These are phyloP conservation scores for Echria macrotheca DNA, from an alignment of 495 filamentous ascomycete genomes.

Conservation along the genomic window DNA sequence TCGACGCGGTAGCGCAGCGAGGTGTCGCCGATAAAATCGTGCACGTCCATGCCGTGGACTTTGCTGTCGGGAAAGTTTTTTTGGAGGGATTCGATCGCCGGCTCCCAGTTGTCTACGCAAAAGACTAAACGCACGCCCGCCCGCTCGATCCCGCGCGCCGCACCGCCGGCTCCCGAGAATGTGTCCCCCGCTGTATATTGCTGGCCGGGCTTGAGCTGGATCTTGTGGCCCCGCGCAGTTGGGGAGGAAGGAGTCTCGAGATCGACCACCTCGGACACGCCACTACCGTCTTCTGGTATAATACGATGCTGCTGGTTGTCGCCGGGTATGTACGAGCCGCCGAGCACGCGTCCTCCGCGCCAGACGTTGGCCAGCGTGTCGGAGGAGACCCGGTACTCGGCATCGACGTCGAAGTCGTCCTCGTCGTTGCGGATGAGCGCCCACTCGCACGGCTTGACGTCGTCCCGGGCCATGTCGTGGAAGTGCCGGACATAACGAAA, in stretches of 20 bases:
- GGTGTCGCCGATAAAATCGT: conserved; percentile 39
- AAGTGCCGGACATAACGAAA: conserved; percentile 27
- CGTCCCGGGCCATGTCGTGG: conserved; percentile 4
- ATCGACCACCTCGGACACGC: conserved; percentile 12
- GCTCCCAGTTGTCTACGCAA: conserved; percentile 55
- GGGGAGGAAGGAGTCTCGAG: not conserved
- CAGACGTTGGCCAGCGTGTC: conserved; percentile 27
- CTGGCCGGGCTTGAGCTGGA: conserved; percentile 20
- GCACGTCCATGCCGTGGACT: conserved; percentile 40
- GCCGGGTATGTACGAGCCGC: no score
- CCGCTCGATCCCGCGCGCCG: conserved; percentile 59
- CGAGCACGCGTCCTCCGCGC: conserved; percentile 34
- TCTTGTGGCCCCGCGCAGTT: not conserved
- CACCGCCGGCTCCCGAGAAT: conserved; percentile 75
- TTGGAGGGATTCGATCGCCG: conserved; percentile 53
- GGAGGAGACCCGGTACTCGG: not conserved
- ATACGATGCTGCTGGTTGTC: no score
- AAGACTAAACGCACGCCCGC: conserved; percentile 57
- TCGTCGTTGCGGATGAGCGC: conserved; percentile 20
- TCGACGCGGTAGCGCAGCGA: conserved; percentile 48
- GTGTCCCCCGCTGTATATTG: conserved; percentile 63
- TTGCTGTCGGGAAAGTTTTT: conserved; percentile 52
- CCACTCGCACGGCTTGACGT: conserved; percentile 28
- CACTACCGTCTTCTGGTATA: no score
- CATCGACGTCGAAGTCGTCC: conserved; percentile 23